phyloP scores from a whole-genome alignment of 352 stramenopile species.

The Phytophthora megakarya region DNA sequence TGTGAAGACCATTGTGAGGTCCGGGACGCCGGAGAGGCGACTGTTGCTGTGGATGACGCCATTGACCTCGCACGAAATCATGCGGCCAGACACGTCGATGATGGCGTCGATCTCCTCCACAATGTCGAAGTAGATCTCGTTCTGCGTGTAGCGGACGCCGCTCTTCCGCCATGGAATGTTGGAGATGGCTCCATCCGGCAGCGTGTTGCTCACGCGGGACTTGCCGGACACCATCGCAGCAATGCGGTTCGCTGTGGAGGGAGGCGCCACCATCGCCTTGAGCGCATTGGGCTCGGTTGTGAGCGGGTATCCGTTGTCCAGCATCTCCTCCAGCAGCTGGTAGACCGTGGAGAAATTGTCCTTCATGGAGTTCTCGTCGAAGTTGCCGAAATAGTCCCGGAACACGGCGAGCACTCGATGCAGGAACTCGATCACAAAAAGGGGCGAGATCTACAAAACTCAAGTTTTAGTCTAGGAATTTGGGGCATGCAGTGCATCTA shows the following conservation, averaged over 20 bases:
- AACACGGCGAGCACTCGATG: slow-evolving; percentile 97
- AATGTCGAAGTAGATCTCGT: slow-evolving; percentile 99
- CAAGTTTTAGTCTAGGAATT: slow-evolving; percentile 2
- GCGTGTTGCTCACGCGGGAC: slow-evolving; percentile 90
- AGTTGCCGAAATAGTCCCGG: slow-evolving; percentile 96
- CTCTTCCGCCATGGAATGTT: slow-evolving; percentile 98
- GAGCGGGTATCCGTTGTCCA: slow-evolving; percentile 97
- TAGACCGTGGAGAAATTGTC: slow-evolving; percentile 98
- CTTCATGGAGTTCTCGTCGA: slow-evolving; percentile 97
- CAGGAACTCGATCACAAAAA: slow-evolving; percentile 97
- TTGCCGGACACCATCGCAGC: slow-evolving; percentile 90
- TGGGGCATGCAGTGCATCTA: slow-evolving; percentile 6
- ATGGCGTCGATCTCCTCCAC: slow-evolving; percentile 98
- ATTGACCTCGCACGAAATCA: slow-evolving; percentile 95
- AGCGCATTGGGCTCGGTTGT: slow-evolving; percentile 98
- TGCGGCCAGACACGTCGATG: slow-evolving; percentile 88
- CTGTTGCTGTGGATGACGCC: slow-evolving; percentile 96
- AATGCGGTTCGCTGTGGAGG: slow-evolving; percentile 92
- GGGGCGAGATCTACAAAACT: slow-evolving; percentile 67
- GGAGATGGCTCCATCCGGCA: slow-evolving; percentile 92
- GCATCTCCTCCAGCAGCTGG: slow-evolving; percentile 96
- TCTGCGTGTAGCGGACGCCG: slow-evolving; percentile 95
- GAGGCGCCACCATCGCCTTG: slow-evolving; percentile 96
- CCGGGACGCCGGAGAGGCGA: slow-evolving; percentile 95
- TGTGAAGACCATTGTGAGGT: slow-evolving; percentile 97